Evolutionary conservation across 352 stramenopile species (phyloP).

Genomic region (Globisporangium nodosum): DNA sequence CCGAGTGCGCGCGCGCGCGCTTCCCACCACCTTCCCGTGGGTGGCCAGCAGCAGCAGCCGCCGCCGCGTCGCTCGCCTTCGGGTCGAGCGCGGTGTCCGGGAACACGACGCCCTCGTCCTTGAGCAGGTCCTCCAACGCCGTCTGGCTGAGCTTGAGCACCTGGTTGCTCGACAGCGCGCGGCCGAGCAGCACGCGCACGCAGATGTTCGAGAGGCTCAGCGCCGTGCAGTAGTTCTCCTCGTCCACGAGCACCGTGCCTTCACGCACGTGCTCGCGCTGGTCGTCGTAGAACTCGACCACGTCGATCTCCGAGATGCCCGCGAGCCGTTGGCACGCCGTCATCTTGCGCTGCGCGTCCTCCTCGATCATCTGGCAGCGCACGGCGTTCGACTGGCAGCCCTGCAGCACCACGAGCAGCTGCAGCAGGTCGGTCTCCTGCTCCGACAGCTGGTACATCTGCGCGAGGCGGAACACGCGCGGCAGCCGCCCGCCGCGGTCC

Average conservation of each 20-base stretch:
- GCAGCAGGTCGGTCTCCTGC: slow-evolving; percentile 72
- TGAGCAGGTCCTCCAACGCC: slow-evolving; percentile 68
- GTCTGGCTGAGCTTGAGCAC: slow-evolving; percentile 84
- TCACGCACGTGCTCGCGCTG: slow-evolving; percentile 85
- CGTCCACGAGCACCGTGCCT: slow-evolving; percentile 76
- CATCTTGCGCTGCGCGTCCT: slow-evolving; percentile 71
- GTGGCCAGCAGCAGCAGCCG: background rate
- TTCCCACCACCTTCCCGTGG: background rate
- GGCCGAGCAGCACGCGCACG: slow-evolving; percentile 70
- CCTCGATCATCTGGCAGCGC: slow-evolving; percentile 80
- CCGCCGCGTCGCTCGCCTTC: slow-evolving; percentile 6
- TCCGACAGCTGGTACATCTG: slow-evolving; percentile 68
- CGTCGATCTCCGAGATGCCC: slow-evolving; percentile 81
- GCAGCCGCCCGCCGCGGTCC: slow-evolving; percentile 26
- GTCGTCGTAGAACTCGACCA: slow-evolving; percentile 82
- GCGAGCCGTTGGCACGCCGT: slow-evolving; percentile 71
- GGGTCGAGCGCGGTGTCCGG: slow-evolving; percentile 42
- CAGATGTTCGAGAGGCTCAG: slow-evolving; percentile 79
- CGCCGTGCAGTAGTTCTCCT: slow-evolving; percentile 76
- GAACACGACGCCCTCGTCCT: slow-evolving; percentile 66
- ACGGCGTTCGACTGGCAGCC: slow-evolving; percentile 82
- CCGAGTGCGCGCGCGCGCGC: slow-evolving; percentile 10
- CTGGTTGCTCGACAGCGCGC: slow-evolving; percentile 74
- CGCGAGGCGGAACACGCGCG: slow-evolving; percentile 68
- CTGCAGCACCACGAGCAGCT: slow-evolving; percentile 79